phyloP scores from a whole-genome alignment of 1,284 basidiomycete species.

The Naganishia sp. region DNA sequence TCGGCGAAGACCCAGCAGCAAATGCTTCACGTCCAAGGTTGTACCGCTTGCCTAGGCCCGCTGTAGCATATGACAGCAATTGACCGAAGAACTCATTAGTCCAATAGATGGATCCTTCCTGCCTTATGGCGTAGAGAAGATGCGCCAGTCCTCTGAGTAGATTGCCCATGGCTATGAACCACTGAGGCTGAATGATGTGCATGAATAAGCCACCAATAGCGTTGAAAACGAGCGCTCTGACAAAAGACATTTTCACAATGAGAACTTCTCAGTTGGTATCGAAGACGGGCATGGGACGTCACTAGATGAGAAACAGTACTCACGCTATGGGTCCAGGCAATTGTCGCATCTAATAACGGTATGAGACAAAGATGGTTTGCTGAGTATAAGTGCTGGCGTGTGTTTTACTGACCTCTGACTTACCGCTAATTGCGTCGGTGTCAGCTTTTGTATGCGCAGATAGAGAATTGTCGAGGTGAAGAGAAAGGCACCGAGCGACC shows the following conservation, averaged over 20 bases:
- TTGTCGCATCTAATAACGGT: background rate
- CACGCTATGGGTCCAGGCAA: conserved; percentile 14
- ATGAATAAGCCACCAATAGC: conserved; percentile 5
- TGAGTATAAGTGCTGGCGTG: no score
- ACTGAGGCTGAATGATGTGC: background rate
- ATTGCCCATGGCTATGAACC: background rate
- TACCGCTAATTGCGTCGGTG: conserved; percentile 4
- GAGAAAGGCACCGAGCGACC: background rate
- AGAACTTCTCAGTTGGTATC: background rate
- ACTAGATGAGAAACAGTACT: background rate
- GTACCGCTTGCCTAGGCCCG: background rate
- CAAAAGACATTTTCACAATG: background rate
- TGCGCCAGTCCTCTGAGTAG: background rate
- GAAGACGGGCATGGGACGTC: background rate
- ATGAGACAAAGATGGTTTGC: background rate
- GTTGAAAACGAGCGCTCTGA: background rate
- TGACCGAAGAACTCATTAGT: conserved; percentile 2
- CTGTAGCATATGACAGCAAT: background rate
- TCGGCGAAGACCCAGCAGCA: no score
- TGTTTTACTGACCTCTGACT: background rate
- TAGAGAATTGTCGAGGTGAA: conserved; percentile 6
- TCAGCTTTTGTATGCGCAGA: background rate
- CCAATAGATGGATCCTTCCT: background rate
- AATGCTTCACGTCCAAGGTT: no score
- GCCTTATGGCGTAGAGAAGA: conserved; percentile 1